phyloP scores from a whole-genome alignment of 345 rosid genomes.

The Nasturtium officinale region DNA sequence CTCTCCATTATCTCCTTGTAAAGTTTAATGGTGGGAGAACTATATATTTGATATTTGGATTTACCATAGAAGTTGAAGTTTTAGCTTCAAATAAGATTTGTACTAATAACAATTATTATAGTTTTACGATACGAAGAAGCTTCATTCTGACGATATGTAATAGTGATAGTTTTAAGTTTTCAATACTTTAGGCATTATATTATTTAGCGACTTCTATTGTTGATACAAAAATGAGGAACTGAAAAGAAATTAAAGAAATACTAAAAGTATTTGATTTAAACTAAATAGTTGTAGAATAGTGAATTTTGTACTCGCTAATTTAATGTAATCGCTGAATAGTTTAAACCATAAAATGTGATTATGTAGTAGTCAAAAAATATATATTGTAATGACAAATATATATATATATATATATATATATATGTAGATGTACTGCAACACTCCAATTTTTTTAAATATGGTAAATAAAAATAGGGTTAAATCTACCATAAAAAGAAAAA shows the following conservation, averaged over 20 bases:
- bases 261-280: background rate
- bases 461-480: too few species aligned
- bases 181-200: background rate
- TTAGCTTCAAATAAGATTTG: background rate
- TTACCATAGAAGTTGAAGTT: background rate
- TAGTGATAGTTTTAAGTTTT: background rate
- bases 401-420: too few species aligned
- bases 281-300: too few species aligned
- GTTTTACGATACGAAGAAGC: background rate
- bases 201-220: background rate
- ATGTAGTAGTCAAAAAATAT: too few species aligned
- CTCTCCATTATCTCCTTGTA: constrained; percentile 57
- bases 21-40: constrained; percentile 4
- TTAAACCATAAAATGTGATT: too few species aligned
- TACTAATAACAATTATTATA: background rate
- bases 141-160: background rate
- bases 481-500: too few species aligned
- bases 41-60: background rate
- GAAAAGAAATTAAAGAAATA: background rate
- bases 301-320: background rate
- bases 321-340: background rate
- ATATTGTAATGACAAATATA: too few species aligned
- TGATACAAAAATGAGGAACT: background rate
- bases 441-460: too few species aligned
- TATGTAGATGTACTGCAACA: too few species aligned